These are phyloP conservation scores for Beta vulgaris DNA, from an alignment of 148 eudicot species.

Conservation along the genomic window DNA sequence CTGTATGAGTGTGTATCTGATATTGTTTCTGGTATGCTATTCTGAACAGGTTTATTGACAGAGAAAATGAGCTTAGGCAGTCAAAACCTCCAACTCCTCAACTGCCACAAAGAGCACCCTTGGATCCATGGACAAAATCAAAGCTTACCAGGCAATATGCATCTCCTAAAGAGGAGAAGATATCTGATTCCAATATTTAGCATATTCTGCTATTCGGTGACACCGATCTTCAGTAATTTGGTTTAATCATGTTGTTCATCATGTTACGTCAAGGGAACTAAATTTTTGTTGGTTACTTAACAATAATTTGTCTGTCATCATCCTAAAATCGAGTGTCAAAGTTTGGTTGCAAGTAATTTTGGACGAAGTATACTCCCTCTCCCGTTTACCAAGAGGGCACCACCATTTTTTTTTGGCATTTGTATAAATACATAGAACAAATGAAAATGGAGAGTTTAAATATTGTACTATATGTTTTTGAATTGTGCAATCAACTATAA, in stretches of 20 bases:
- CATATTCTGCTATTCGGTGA: not conserved
- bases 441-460: too few species aligned
- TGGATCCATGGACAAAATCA: slow-evolving; percentile 95
- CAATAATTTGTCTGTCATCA: not conserved
- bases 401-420: too few species aligned
- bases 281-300: too few species aligned
- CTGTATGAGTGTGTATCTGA: not conserved
- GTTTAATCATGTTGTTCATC: too few species aligned
- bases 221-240: slow-evolving; percentile 3
- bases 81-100: slow-evolving; percentile 77
- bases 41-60: slow-evolving; percentile 68
- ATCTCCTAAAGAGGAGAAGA: slow-evolving; percentile 80
- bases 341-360: too few species aligned
- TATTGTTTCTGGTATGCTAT: not conserved
- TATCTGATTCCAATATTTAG: slow-evolving; percentile 48
- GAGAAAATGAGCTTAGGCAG: slow-evolving; percentile 91
- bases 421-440: too few species aligned
- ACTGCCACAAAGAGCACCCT: slow-evolving; percentile 64
- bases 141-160: slow-evolving; percentile 74
- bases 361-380: too few species aligned
- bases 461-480: too few species aligned
- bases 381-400: too few species aligned
- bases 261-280: too few species aligned
- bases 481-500: too few species aligned
- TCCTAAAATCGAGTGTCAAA: too few species aligned